These are phyloP conservation scores for Linanthus parryae DNA, from an alignment of 148 eudicot genomes.

Conservation along the genomic window DNA sequence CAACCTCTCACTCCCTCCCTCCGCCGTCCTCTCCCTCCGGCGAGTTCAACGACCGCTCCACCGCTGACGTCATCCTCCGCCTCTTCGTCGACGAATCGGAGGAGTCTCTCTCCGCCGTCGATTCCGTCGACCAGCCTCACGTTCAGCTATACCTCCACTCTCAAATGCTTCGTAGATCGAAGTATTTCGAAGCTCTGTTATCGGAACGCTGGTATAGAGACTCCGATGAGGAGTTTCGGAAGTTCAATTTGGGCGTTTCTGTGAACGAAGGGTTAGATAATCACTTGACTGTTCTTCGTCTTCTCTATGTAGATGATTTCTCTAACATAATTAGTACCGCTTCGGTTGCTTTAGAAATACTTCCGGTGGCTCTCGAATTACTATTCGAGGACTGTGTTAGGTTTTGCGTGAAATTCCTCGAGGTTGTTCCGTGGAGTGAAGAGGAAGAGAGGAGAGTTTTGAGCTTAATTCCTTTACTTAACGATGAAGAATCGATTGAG, in stretches of 20 bases:
- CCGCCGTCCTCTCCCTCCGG: constrained; percentile 17
- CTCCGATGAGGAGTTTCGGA: background rate
- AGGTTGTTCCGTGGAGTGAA: constrained; percentile 92
- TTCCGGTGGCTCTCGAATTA: constrained; percentile 66
- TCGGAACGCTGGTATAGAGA: constrained; percentile 76
- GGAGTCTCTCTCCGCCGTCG: constrained; percentile 18
- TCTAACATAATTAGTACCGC: constrained; percentile 22
- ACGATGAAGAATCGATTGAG: constrained; percentile 53
- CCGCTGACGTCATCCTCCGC: constrained; percentile 76
- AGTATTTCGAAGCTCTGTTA: constrained; percentile 58
- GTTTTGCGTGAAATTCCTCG: constrained; percentile 59
- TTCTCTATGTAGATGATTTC: constrained; percentile 55
- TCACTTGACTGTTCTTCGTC: constrained; percentile 45
- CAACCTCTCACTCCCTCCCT: constrained; percentile 22
- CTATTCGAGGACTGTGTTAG: constrained; percentile 72
- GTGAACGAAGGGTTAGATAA: constrained; percentile 29
- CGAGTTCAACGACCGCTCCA: constrained; percentile 70
- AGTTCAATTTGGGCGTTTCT: constrained; percentile 38
- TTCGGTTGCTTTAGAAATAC: constrained; percentile 35
- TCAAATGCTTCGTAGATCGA: constrained; percentile 41
- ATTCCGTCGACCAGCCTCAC: constrained; percentile 19
- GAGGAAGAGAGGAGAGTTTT: constrained; percentile 61
- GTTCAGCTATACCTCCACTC: constrained; percentile 66
- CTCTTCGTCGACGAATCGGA: constrained; percentile 29
- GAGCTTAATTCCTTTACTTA: constrained; percentile 39